Percentiles rank a stretch among this genome's conserved stretches.
Conservation (phyloP, 208 protist genomes). For the Acanthamoeba lenticulata region DNA sequence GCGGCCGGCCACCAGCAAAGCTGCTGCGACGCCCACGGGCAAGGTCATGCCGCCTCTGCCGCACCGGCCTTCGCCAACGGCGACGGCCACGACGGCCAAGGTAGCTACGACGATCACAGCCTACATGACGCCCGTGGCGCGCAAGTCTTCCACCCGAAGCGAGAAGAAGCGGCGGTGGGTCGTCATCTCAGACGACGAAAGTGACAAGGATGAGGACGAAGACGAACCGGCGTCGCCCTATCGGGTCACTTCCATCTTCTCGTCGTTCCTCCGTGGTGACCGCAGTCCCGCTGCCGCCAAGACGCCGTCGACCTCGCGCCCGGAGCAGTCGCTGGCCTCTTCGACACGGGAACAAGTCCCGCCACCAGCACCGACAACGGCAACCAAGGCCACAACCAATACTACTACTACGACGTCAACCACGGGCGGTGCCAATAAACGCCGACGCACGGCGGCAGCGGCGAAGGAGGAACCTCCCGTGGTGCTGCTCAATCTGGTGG, state of each 20-base stretch:
- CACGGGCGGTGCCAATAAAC: no score
- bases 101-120: neutral
- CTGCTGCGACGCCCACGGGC: no score
- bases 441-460: no score
- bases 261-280: neutral
- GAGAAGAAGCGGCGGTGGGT: conserved; percentile 28
- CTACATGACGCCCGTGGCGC: neutral
- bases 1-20: neutral
- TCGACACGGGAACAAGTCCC: neutral
- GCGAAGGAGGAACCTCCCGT: no score
- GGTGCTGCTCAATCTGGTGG: neutral
- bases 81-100: neutral
- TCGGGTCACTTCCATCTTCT: neutral
- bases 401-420: neutral
- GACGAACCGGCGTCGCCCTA: neutral
- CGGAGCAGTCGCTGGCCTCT: no score
- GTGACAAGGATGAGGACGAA: neutral
- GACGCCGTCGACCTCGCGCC: no score
- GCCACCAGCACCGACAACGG: neutral
- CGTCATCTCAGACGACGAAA: neutral
- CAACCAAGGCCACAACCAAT: neutral
- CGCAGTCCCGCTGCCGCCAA: neutral
- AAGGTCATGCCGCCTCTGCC: neutral
- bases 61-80: neutral
- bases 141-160: neutral